Percentiles rank a stretch among this genome's conserved stretches.
Evolutionary conservation across 805 yeast genomes (phyloP).

Genomic region (Monosporozyma aerobia): DNA sequence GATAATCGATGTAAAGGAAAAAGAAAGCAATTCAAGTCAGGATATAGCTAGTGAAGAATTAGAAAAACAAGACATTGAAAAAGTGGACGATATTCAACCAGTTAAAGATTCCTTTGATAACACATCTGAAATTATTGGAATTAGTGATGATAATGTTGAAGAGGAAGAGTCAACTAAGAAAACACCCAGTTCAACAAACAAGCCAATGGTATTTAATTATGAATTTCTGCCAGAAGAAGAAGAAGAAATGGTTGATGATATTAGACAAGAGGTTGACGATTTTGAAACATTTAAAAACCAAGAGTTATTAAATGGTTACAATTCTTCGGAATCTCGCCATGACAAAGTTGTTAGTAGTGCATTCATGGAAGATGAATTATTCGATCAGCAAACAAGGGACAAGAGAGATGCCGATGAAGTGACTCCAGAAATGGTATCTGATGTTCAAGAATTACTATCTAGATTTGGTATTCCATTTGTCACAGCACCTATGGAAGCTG

Average conservation of each 20-base stretch:
- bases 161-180: not conserved
- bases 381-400: slow-evolving; percentile 53
- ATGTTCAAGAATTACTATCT: slow-evolving; percentile 79
- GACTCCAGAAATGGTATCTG: slow-evolving; percentile 73
- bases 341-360: slow-evolving; percentile 10
- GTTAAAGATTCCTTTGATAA: not conserved
- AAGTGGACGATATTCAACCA: not conserved
- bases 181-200: not conserved
- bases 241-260: slow-evolving; percentile 48
- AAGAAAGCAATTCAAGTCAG: not conserved
- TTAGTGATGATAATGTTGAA: not conserved
- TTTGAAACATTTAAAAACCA: slow-evolving; percentile 49
- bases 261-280: slow-evolving; percentile 63
- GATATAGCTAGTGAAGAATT: not conserved
- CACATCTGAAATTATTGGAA: not conserved
- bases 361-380: slow-evolving; percentile 39
- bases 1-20: not conserved
- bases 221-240: slow-evolving; percentile 76
- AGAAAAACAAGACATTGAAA: not conserved
- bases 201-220: slow-evolving; percentile 37
- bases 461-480: slow-evolving; percentile 91
- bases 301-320: slow-evolving; percentile 29
- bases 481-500: slow-evolving; percentile 98
- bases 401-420: slow-evolving; percentile 89
- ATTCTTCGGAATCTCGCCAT: slow-evolving; percentile 1